A percentile compares a stretch with the other conserved stretches of the same genome.
Conservation (phyloP, 352 stramenopile species). For the Globisporangium splendens region DNA sequence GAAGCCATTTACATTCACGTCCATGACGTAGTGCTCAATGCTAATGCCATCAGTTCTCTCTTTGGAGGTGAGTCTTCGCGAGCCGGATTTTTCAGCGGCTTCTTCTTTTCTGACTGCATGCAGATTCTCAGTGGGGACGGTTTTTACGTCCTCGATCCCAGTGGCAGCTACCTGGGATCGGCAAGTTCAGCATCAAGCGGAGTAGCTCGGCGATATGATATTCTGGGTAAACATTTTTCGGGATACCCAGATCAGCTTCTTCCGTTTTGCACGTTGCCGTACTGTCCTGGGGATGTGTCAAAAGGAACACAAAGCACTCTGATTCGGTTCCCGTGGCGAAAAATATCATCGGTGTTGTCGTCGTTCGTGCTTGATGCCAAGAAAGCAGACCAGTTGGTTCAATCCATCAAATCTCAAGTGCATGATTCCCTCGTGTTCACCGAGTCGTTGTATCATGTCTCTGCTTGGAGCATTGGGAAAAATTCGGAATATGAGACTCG, state of each 20-base stretch:
- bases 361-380: conserved; percentile 26
- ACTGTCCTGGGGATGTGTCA: conserved; percentile 49
- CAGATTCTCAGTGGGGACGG: conserved; percentile 73
- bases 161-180: conserved; percentile 35
- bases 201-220: conserved; percentile 55
- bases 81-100: conserved; percentile 50
- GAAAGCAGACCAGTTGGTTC: conserved; percentile 30
- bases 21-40: conserved; percentile 47
- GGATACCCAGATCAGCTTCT: conserved; percentile 72
- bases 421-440: conserved; percentile 70
- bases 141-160: conserved; percentile 79
- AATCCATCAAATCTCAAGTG: conserved; percentile 40
- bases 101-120: conserved; percentile 70
- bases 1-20: conserved; percentile 73
- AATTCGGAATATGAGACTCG: conserved; percentile 58
- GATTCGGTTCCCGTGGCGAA: conserved; percentile 71
- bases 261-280: conserved; percentile 65
- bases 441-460: conserved; percentile 52
- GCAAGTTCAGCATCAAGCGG: conserved; percentile 5
- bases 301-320: conserved; percentile 51
- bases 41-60: conserved; percentile 47
- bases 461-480: conserved; percentile 61
- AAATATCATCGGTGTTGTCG: conserved; percentile 33
- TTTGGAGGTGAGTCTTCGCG: conserved; percentile 51
- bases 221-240: conserved; percentile 53